Evolutionary conservation across 2,329 filamentous ascomycete species (phyloP).

Genomic region (Colletotrichum sp.): DNA sequence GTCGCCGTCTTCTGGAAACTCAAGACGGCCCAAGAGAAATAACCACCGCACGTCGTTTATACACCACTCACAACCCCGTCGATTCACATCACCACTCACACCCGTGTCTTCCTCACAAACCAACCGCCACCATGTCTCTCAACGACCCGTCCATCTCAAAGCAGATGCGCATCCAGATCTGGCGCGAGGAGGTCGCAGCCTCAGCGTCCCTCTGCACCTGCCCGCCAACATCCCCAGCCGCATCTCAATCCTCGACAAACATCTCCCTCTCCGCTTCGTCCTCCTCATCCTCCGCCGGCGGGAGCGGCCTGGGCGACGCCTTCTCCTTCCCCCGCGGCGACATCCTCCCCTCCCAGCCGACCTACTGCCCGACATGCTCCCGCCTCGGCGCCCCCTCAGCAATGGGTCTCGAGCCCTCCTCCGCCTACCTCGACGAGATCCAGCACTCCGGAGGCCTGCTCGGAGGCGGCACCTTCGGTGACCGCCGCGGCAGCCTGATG

Average conservation of each 20-base stretch:
- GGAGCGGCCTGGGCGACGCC: slow-evolving; percentile 6
- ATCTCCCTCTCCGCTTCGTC: slow-evolving; percentile 24
- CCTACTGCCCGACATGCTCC: slow-evolving; percentile 15
- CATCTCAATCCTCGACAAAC: slow-evolving; percentile 25
- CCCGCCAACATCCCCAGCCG: slow-evolving; percentile 31
- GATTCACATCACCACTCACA: background rate
- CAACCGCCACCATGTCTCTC: background rate
- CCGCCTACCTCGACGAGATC: slow-evolving; percentile 5
- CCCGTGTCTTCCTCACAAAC: background rate
- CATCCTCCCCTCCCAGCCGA: slow-evolving; percentile 9
- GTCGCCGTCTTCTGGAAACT: background rate
- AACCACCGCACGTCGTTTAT: background rate
- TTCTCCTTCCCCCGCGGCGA: slow-evolving; percentile 21
- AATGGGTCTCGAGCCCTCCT: slow-evolving; percentile 10
- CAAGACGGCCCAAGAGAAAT: background rate
- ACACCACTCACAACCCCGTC: background rate
- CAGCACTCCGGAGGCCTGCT: background rate
- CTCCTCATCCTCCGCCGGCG: slow-evolving; percentile 21
- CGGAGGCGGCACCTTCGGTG: background rate
- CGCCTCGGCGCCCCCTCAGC: slow-evolving; percentile 16
- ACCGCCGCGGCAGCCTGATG: background rate
- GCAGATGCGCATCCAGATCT: slow-evolving; percentile 47
- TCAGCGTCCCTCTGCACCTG: slow-evolving; percentile 37
- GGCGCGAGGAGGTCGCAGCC: slow-evolving; percentile 53
- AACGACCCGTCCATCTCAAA: background rate